Evolutionary conservation across 2,329 filamentous ascomycete genomes (phyloP).

Genomic region (Fusarium sp.): DNA sequence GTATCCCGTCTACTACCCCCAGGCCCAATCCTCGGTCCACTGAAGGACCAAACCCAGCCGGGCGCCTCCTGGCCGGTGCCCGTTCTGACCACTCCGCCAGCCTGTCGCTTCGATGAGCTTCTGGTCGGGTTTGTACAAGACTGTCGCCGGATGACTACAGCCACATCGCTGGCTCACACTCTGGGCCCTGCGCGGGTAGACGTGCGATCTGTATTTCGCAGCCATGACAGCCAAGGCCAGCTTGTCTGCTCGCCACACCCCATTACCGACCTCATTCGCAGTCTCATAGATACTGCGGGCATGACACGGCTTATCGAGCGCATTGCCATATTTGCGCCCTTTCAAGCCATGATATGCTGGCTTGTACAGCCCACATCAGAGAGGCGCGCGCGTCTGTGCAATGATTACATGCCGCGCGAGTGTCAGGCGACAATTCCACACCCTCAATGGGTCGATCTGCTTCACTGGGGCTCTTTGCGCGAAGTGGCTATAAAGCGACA

Average conservation of each 20-base stretch:
- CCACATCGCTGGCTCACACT: constrained; percentile 45
- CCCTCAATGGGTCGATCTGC: constrained; percentile 49
- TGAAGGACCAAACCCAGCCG: constrained; percentile 43
- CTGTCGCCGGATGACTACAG: constrained; percentile 49
- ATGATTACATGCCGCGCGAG: constrained; percentile 42
- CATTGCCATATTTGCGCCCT: constrained; percentile 49
- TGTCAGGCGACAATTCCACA: constrained; percentile 46
- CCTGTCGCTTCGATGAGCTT: constrained; percentile 50
- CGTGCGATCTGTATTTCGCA: constrained; percentile 49
- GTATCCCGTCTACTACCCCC: constrained; percentile 51
- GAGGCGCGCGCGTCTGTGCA: constrained; percentile 39
- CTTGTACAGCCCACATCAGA: constrained; percentile 49
- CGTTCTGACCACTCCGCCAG: constrained; percentile 47
- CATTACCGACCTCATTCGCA: constrained; percentile 47
- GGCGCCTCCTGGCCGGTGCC: constrained; percentile 49
- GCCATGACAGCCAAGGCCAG: constrained; percentile 37
- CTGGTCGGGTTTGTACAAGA: constrained; percentile 52
- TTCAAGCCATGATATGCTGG: constrained; percentile 47
- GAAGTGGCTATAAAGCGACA: constrained; percentile 51
- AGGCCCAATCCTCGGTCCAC: constrained; percentile 49
- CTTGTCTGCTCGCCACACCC: constrained; percentile 45
- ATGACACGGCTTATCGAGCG: constrained; percentile 48
- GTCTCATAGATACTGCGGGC: constrained; percentile 47
- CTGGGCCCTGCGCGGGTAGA: constrained; percentile 50
- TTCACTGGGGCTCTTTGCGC: constrained; percentile 50